Evolutionary conservation across 176 grass and related monocot species (phyloP).

Genomic region (Panicum miliaceum): DNA sequence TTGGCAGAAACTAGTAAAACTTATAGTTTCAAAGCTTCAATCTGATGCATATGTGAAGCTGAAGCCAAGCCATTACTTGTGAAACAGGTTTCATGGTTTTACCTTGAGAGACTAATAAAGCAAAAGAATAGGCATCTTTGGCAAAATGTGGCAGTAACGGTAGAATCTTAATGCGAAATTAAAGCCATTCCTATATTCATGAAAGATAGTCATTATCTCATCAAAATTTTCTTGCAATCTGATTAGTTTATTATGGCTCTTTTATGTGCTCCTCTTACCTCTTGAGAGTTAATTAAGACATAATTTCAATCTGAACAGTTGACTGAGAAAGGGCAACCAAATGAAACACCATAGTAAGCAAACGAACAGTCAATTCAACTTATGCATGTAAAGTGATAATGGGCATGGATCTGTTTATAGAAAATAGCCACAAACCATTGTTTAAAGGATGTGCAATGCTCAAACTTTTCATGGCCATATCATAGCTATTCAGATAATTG

Average conservation of each 20-base stretch:
- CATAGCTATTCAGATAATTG: not conserved
- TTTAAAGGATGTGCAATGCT: not conserved
- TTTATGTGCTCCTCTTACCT: not conserved
- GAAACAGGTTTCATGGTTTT: not conserved
- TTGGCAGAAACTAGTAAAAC: not conserved
- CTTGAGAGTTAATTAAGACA: not conserved
- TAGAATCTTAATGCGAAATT: not conserved
- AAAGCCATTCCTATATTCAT: not conserved
- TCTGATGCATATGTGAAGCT: constrained; percentile 11
- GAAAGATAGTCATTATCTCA: not conserved
- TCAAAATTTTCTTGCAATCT: not conserved
- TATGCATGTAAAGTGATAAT: not conserved
- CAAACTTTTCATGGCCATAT: not conserved
- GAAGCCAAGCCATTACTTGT: not conserved
- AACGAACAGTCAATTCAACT: not conserved
- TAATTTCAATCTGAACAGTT: not conserved
- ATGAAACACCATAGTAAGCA: not conserved
- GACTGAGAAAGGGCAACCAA: not conserved
- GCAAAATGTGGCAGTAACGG: not conserved
- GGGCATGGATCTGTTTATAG: not conserved
- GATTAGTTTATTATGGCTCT: not conserved
- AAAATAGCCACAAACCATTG: not conserved
- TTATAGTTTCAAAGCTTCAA: not conserved
- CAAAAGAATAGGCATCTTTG: constrained; percentile 38
- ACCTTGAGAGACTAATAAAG: constrained; percentile 46